Evolutionary conservation across 2,329 filamentous ascomycete species (phyloP).

Genomic region (Arthroderma uncinatum): DNA sequence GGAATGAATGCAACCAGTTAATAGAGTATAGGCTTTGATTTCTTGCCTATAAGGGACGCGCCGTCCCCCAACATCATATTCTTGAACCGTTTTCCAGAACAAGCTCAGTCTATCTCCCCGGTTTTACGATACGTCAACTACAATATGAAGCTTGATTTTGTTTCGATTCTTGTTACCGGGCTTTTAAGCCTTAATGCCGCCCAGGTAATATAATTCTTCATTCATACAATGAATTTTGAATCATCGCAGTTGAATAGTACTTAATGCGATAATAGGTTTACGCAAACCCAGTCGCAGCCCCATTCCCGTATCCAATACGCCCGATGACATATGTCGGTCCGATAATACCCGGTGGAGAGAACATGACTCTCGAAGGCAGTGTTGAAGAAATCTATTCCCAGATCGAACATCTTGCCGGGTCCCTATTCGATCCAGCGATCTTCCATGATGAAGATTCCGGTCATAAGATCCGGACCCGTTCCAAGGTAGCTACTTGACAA

Average conservation of each 20-base stretch:
- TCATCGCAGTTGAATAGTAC: not conserved
- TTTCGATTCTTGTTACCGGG: not conserved
- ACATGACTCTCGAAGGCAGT: not conserved
- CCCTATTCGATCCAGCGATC: not conserved
- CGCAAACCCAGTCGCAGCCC: not conserved
- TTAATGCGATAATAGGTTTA: not conserved
- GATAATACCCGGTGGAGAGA: not conserved
- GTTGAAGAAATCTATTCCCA: not conserved
- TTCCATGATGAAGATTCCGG: not conserved
- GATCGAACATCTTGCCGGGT: not conserved
- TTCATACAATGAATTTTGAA: not conserved
- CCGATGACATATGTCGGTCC: not conserved
- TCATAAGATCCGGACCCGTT: not conserved
- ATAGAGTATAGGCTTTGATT: not conserved
- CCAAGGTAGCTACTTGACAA: not conserved
- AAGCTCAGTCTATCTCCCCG: not conserved
- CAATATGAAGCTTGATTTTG: not conserved
- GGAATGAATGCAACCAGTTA: not conserved
- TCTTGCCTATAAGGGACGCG: too few relatives aligned
- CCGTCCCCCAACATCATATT: not conserved
- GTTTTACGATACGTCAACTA: not conserved
- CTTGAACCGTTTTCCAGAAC: not conserved
- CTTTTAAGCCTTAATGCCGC: not conserved
- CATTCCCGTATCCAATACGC: not conserved
- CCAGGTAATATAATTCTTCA: not conserved